Evolutionary conservation across 371 early-diverging fungal genomes (phyloP).

Genomic region (Mortierella sp.): DNA sequence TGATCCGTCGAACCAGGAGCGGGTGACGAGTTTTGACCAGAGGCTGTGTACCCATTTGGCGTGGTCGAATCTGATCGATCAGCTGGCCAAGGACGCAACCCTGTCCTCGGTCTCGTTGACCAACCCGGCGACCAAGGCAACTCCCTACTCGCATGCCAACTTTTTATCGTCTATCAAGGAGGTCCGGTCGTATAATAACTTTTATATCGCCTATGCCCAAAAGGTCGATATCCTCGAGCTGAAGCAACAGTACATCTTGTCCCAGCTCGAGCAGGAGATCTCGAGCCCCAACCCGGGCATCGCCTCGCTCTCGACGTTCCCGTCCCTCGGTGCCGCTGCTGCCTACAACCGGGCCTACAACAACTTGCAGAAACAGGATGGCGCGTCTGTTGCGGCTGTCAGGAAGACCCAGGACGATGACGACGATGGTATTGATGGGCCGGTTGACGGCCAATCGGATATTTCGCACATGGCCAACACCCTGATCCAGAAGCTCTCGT

Average conservation of each 20-base stretch:
- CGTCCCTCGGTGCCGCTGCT: neutral
- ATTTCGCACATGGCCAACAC: conserved; percentile 20
- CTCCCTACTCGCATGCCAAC: neutral
- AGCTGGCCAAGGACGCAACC: conserved; percentile 35
- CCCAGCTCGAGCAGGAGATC: conserved; percentile 40
- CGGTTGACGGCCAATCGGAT: neutral
- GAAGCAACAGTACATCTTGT: conserved; percentile 31
- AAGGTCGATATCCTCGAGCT: conserved; percentile 42
- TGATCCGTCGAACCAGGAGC: neutral
- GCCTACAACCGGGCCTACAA: conserved; percentile 1
- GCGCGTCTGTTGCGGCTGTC: neutral
- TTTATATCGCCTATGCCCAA: conserved; percentile 48
- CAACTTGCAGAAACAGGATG: neutral
- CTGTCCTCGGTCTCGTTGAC: neutral
- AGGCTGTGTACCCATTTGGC: conserved; percentile 33
- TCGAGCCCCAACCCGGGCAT: conserved; percentile 28
- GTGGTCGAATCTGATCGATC: conserved; percentile 37
- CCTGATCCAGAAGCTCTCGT: conserved; percentile 19
- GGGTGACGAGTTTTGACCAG: conserved; percentile 32
- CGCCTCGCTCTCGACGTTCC: conserved; percentile 18
- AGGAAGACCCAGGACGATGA: neutral
- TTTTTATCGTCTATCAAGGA: conserved; percentile 27
- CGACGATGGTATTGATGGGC: neutral
- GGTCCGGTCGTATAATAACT: conserved; percentile 49
- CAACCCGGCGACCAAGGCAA: neutral